Conservation (phyloP, 768 basidiomycete species). For the Holtermannia corniformis region DNA sequence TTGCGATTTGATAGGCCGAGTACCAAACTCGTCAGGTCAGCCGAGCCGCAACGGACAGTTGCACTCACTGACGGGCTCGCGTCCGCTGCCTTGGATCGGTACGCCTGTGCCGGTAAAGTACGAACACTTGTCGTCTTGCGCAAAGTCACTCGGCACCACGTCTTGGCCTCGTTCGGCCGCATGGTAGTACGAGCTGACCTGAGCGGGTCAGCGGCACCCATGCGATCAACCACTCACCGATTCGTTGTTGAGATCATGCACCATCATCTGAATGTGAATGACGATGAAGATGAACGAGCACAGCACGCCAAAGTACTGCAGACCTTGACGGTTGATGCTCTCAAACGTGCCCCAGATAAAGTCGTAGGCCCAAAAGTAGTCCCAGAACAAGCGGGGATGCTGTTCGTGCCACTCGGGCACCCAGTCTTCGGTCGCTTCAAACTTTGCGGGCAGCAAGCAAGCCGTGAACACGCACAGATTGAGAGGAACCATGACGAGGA, state of each 20-base stretch:
- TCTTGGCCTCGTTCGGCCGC: no score
- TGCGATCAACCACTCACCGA: constrained; percentile 7
- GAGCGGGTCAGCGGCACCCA: not conserved
- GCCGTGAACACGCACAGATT: not conserved
- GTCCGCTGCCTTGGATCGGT: constrained; percentile 18
- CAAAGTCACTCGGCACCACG: not conserved
- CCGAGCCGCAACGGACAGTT: constrained; percentile 1
- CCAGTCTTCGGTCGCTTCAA: not conserved
- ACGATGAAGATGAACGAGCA: constrained; percentile 12
- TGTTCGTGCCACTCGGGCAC: not conserved
- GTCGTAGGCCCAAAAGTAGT: constrained; percentile 2
- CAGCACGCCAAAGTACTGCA: constrained; percentile 21
- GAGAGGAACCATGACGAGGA: not conserved
- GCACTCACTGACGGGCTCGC: constrained; percentile 21
- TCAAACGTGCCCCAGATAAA: constrained; percentile 8
- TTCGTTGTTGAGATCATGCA: constrained; percentile 7
- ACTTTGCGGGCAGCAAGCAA: not conserved
- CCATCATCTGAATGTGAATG: constrained; percentile 20
- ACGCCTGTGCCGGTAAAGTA: constrained; percentile 23
- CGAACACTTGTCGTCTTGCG: constrained; percentile 12
- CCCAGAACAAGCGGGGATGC: not conserved
- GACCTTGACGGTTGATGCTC: constrained; percentile 15
- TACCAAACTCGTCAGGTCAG: constrained; percentile 14
- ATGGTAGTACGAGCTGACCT: not conserved
- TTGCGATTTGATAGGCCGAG: constrained; percentile 17